Conservation (phyloP, 2,329 filamentous ascomycete species). For the Tolypocladium pustulatum region DNA sequence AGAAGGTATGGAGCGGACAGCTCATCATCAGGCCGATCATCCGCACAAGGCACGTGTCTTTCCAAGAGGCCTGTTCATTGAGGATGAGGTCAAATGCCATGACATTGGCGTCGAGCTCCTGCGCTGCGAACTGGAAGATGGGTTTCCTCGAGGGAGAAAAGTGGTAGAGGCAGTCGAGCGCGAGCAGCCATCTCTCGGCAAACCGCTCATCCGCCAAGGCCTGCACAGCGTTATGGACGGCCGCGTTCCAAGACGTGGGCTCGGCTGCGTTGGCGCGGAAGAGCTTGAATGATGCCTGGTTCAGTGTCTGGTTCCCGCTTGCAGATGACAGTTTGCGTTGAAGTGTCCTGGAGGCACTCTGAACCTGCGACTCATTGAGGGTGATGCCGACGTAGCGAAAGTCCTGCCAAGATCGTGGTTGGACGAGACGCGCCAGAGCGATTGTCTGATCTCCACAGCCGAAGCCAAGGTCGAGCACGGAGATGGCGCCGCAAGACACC, state of each 20-base stretch:
- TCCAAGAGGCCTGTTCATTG: slow-evolving; percentile 15
- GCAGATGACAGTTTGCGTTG: slow-evolving; percentile 11
- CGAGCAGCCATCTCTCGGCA: slow-evolving; percentile 38
- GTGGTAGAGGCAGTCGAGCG: slow-evolving; percentile 46
- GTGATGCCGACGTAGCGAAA: slow-evolving; percentile 44
- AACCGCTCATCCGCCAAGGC: slow-evolving; percentile 13
- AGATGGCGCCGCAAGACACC: slow-evolving; percentile 8
- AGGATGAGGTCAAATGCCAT: slow-evolving; percentile 46
- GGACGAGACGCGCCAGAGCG: slow-evolving; percentile 25
- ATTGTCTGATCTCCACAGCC: slow-evolving; percentile 49
- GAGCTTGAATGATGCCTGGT: slow-evolving; percentile 20
- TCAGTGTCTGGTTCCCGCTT: background rate
- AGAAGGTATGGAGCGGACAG: slow-evolving; percentile 37
- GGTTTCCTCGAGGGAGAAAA: slow-evolving; percentile 40
- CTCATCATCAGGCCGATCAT: slow-evolving; percentile 34
- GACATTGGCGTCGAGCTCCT: slow-evolving; percentile 32
- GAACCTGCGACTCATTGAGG: slow-evolving; percentile 33
- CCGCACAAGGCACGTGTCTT: slow-evolving; percentile 23
- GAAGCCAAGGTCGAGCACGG: slow-evolving; percentile 44
- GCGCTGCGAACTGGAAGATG: slow-evolving; percentile 30
- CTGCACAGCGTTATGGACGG: slow-evolving; percentile 13
- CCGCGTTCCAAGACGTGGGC: slow-evolving; percentile 29
- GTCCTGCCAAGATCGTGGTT: slow-evolving; percentile 8
- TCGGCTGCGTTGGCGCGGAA: slow-evolving; percentile 39
- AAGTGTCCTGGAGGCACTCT: slow-evolving; percentile 20